Evolutionary conservation across 2,329 filamentous ascomycete genomes (phyloP).

Genomic region (Didymella keratinophila): DNA sequence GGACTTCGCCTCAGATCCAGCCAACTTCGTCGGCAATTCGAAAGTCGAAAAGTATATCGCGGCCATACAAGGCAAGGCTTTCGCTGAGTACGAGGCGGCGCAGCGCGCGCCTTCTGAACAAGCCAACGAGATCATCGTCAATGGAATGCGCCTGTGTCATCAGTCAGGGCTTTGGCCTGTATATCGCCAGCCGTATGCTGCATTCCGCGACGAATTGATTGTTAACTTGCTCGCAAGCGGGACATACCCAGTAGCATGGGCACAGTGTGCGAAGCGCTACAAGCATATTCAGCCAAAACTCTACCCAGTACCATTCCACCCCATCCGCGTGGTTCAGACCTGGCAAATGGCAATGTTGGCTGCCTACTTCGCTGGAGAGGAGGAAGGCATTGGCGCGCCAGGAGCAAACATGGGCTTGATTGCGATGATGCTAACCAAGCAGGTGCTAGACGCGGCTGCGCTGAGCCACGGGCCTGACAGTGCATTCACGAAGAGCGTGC

Average conservation of each 20-base stretch:
- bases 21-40: slow-evolving; percentile 38
- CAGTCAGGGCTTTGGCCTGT: slow-evolving; percentile 56
- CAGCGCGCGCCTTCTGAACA: slow-evolving; percentile 35
- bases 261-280: slow-evolving; percentile 61
- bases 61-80: slow-evolving; percentile 38
- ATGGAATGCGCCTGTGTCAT: slow-evolving; percentile 53
- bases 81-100: slow-evolving; percentile 35
- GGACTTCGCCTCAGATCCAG: slow-evolving; percentile 27
- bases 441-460: slow-evolving; percentile 51
- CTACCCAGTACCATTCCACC: slow-evolving; percentile 59
- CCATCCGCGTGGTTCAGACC: slow-evolving; percentile 61
- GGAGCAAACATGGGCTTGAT: slow-evolving; percentile 54
- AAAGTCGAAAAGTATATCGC: slow-evolving; percentile 38
- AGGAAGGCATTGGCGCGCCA: slow-evolving; percentile 36
- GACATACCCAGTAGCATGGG: slow-evolving; percentile 58
- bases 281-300: slow-evolving; percentile 61
- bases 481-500: slow-evolving; percentile 52
- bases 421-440: slow-evolving; percentile 53
- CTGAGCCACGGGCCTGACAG: slow-evolving; percentile 55
- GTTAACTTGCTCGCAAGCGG: slow-evolving; percentile 55
- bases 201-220: slow-evolving; percentile 63
- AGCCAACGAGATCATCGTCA: slow-evolving; percentile 48
- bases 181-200: slow-evolving; percentile 63
- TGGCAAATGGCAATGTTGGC: slow-evolving; percentile 52
- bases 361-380: slow-evolving; percentile 39